Evolutionary conservation across 495 filamentous ascomycete genomes (phyloP).

Genomic region (Tuber microsphaerosporum): DNA sequence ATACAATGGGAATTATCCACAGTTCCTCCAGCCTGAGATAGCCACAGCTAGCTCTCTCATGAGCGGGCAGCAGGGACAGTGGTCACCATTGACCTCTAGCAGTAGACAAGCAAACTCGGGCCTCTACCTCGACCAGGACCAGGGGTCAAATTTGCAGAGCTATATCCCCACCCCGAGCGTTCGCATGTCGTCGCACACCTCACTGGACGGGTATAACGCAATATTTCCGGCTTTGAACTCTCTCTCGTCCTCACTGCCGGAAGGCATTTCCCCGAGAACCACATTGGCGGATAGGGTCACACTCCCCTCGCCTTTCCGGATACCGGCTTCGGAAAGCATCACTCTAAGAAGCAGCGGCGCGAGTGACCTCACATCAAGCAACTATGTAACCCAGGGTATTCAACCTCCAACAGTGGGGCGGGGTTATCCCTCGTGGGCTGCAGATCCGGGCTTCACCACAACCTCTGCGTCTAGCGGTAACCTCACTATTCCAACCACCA

Average conservation of each 20-base stretch:
- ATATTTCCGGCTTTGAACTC: slow-evolving; percentile 35
- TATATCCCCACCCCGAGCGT: slow-evolving; percentile 21
- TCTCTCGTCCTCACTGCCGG: slow-evolving; percentile 34
- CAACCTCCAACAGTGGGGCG: slow-evolving; percentile 16
- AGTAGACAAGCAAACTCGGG: slow-evolving; percentile 11
- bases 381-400: slow-evolving; percentile 16
- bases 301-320: slow-evolving; percentile 29
- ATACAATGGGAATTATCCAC: slow-evolving; percentile 30
- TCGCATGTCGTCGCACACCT: background rate
- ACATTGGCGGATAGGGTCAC: slow-evolving; percentile 23
- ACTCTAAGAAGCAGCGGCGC: slow-evolving; percentile 6
- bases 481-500: background rate
- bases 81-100: slow-evolving; percentile 7
- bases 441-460: slow-evolving; percentile 19
- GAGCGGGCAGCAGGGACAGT: slow-evolving; percentile 23
- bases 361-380: slow-evolving; percentile 9
- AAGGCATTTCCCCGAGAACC: slow-evolving; percentile 25
- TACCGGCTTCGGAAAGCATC: slow-evolving; percentile 20
- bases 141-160: slow-evolving; percentile 16
- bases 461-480: slow-evolving; percentile 5
- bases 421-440: slow-evolving; percentile 23
- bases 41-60: slow-evolving; percentile 11
- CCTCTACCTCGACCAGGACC: slow-evolving; percentile 32
- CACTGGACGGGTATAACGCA: slow-evolving; percentile 22
- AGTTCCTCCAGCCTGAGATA: slow-evolving; percentile 34